Evolutionary conservation across 495 filamentous ascomycete species (phyloP), one percentile per base, ranked within the genome.

Genomic region (Lepidopterella palustris): DNA sequence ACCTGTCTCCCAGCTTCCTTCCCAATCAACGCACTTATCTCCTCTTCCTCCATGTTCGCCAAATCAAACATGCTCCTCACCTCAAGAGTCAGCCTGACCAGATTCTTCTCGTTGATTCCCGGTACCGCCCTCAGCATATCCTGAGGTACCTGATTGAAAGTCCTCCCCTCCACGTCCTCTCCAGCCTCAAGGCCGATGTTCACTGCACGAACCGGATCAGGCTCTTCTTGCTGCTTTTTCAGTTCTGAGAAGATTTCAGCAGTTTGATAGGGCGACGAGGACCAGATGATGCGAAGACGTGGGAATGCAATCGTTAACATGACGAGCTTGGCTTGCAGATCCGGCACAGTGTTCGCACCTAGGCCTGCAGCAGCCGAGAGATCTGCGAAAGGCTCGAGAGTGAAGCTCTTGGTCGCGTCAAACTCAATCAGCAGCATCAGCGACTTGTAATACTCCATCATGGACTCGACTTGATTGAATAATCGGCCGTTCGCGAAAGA

Each of bases 361-460:
- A 76, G 70, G 63, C 81, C 80, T 20, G 81, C 79, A 23, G 84
- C 68, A n/a, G 83, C 84, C 26, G 87, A 87, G 1, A 90, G 77
- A 57, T 90, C 89, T 10, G 89, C 87, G 69, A 95, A 96, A 0
- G 90, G 89, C 72, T 97, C 93, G 15, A 98, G 86, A 9, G 90
- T 97, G 72, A 98, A 98, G 21, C 88, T 89, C 69, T 96, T 96
- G 74, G 95, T 90, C 69, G 95, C 88, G 72, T 97, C 92, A 73
- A 98, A 98, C 70, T 98, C 93, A 65, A 98, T 96, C 29, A 98
- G 79, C 3, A 98, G 84, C 80, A 97, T 87, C 0, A 92, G 90
- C 63, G 73, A 83, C 66, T 88, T 87, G 81, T 98, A 98, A 74
- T 97, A 83, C 66, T 87, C 81, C 29, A 92, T 82, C 95, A 98